Evolutionary conservation across 768 basidiomycete genomes (phyloP).

Genomic region (Baorangia bicolor): DNA sequence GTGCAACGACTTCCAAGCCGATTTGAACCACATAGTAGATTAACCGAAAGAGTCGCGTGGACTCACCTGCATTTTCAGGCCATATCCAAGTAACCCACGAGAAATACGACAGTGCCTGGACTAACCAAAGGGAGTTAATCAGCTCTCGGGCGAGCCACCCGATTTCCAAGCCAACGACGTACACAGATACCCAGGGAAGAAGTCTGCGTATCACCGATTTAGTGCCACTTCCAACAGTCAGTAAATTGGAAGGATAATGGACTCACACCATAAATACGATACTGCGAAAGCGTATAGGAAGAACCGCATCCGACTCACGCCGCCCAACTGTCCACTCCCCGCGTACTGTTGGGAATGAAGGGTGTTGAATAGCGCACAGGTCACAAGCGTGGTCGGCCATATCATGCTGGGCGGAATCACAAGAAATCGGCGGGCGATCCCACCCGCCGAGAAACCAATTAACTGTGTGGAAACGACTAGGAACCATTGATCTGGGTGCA

Average conservation of each 20-base stretch:
- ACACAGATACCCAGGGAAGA: conserved; percentile 48
- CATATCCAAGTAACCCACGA: conserved; percentile 59
- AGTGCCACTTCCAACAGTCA: not conserved
- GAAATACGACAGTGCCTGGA: conserved; percentile 53
- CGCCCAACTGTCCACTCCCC: conserved; percentile 59
- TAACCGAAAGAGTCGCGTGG: conserved; percentile 3
- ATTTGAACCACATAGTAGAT: conserved; percentile 17
- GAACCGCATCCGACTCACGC: conserved; percentile 73
- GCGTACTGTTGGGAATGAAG: conserved; percentile 68
- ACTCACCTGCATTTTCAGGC: conserved; percentile 47
- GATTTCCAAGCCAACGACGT: conserved; percentile 11
- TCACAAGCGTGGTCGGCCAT: conserved; percentile 76
- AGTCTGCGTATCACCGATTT: conserved; percentile 29
- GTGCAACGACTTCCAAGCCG: conserved; percentile 38
- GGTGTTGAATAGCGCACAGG: conserved; percentile 75
- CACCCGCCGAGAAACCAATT: conserved; percentile 84
- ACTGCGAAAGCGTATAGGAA: conserved; percentile 63
- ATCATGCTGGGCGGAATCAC: conserved; percentile 59
- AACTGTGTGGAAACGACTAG: conserved; percentile 73
- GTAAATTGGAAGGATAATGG: not conserved
- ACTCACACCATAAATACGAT: conserved; percentile 61
- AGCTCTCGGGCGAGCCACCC: not conserved
- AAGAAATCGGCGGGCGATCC: conserved; percentile 71
- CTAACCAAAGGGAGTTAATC: conserved; percentile 28
- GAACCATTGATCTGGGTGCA: conserved; percentile 66